Base-by-base conservation (phyloP, 1,139 yeast genomes). In the Lizanozyma gosingica region DNA sequence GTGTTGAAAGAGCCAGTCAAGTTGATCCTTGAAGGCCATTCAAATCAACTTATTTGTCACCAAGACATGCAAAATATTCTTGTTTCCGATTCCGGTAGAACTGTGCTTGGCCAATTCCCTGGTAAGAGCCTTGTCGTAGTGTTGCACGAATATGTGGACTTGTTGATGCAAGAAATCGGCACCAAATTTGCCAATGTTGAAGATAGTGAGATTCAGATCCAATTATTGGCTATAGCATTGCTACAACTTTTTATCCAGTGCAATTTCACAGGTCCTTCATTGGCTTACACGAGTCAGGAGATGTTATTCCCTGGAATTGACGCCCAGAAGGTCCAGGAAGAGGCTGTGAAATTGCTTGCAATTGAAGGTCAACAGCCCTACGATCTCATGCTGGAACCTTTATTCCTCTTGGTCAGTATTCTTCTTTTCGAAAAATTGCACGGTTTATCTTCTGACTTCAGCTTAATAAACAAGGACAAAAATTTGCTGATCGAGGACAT, bases 241-340 rank as follows among this genome's bases (percentile, higher is more conserved):
- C 63, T 87, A 34, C 88, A 87, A 53, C 57, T 76, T 1, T 90
- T 83, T 54, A 63, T 84, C 17, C 95, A 87, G 55, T 62, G 75
- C 40, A 90, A 90, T 56, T 85, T 73, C 55, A 86, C 96, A 0
- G 97, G 97, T 3, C 97, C 97, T 2, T 70, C 71, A 18, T 55
- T 79, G 1, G 67, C 68, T 1, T 53, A 65, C 34, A 61, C 60
- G 2, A 53, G 67, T 2, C 52, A 57, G 2, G 62, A 66, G 1
- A 46, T 65, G 41, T 59, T 62, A 42, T 66, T 68, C 43, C 53
- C 60, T 1, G 48, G 47, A 1, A 48, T 60, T 18, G 70, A 68
- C 50, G 49, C 56, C 2, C 41, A 48, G 4, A 27, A 45, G 4
- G 41, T 68, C 14, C 71, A 67, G 39, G 33, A 43, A 3, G 73